Percentiles rank a stretch among this genome's conserved stretches.
These are phyloP conservation scores for Colletotrichum karsti DNA, from an alignment of 2,329 filamentous ascomycete species.

Conservation along the genomic window DNA sequence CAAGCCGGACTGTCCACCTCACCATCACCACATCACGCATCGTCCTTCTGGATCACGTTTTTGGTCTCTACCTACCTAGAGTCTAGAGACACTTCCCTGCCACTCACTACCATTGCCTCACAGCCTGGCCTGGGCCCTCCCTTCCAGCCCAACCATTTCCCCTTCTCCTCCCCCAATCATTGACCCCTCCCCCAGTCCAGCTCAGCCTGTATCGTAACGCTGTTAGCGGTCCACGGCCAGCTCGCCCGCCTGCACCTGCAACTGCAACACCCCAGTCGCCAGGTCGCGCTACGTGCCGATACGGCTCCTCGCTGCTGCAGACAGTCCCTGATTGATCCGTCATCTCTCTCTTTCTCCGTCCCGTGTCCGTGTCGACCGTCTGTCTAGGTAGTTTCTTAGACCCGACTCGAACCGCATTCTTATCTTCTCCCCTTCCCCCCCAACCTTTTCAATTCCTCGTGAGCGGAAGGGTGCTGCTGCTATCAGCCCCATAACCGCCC, in stretches of 20 bases:
- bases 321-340: conserved; percentile 21
- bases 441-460: conserved; percentile 39
- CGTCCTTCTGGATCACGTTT: neutral
- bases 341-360: neutral
- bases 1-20: conserved; percentile 10
- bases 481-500: conserved; percentile 78
- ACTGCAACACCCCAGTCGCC: neutral
- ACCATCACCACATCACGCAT: no score
- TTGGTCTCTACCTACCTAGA: neutral
- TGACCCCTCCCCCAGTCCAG: neutral
- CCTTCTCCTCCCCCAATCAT: neutral
- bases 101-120: neutral
- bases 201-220: neutral
- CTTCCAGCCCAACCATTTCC: neutral
- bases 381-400: no score
- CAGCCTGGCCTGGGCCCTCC: neutral
- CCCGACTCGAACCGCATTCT: conserved; percentile 44
- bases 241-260: neutral
- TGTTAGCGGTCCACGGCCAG: conserved; percentile 5
- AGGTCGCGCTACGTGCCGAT: conserved; percentile 2
- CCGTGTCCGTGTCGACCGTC: conserved; percentile 9
- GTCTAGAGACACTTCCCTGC: neutral
- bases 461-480: conserved; percentile 75
- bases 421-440: conserved; percentile 36
- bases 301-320: conserved; percentile 1